Base-by-base conservation (phyloP, 164 flowering plant genomes). In the Akebia trifoliata region DNA sequence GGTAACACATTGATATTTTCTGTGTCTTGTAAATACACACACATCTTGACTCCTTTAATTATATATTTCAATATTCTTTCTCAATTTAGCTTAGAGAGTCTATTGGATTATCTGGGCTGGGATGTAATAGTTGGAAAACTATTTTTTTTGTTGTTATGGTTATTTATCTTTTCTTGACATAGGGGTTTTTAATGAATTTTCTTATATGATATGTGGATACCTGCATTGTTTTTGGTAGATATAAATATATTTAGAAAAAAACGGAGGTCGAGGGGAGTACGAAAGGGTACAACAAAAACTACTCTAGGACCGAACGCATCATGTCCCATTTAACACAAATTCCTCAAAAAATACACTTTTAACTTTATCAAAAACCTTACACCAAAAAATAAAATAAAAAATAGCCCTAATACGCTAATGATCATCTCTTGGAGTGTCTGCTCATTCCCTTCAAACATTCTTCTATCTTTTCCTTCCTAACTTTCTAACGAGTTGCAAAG, bases 1-100 rank as follows among this genome's bases (percentile, higher is more conserved):
- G 90, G 96, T 86, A 60, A 43, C n/a, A 26, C 8, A 2, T 26
- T 15, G 12, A 42, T 55, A 20, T 29, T 11, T 18, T 21, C 4
- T 52, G 20, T 14, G 14, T 12, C 11, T 2, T 10, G 11, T 10
- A 8, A 14, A 25, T 14, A 32, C n/a, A 9, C 25, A 10, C 0
- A 14, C 24, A 14, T 37, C 25, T 11, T 24, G 21, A 37, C 1
- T 37, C 8, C 8, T 37, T 35, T 37, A 18, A 25, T 37, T 36
- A 11, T 20, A 9, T 60, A 2, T 35, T 44, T n/a, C 15, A 15
- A 12, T 29, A 17, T n/a, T 14, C 31, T 20, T 21, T 31, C 17
- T n/a, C 11, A 17, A 21, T 50, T 17, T 17, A 50, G 24, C 11
- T 3, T 21, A 7, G 15, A 42, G 22, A 24, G 20, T 9, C 45